These are phyloP conservation scores for Cladobotryum mycophilum DNA, from an alignment of 2,329 filamentous ascomycete species.

Conservation along the genomic window DNA sequence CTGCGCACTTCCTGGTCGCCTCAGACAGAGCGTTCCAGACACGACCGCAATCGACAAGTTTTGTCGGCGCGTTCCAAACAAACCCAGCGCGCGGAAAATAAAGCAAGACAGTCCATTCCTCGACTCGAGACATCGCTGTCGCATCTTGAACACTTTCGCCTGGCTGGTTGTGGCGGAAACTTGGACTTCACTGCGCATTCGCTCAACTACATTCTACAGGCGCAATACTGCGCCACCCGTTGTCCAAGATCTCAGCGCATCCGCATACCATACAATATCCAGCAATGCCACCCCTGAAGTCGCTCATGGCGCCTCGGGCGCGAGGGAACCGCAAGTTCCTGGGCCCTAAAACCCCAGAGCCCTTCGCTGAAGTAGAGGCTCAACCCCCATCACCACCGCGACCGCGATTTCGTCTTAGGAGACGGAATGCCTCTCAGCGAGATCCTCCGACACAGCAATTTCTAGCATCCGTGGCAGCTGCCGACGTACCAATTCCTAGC, in stretches of 20 bases:
- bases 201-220: neutral
- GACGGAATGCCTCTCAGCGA: constrained; percentile 46
- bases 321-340: constrained; percentile 36
- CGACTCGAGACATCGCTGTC: constrained; percentile 9
- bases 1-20: neutral
- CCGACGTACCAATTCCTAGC: constrained; percentile 58
- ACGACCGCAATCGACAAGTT: neutral
- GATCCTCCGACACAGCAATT: constrained; percentile 58
- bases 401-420: constrained; percentile 49
- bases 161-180: neutral
- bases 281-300: constrained; percentile 43
- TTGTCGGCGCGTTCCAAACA: constrained; percentile 1
- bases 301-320: constrained; percentile 38
- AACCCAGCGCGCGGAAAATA: constrained; percentile 1
- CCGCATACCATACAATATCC: constrained; percentile 18
- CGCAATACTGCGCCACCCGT: neutral
- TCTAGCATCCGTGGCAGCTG: constrained; percentile 59
- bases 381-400: constrained; percentile 45
- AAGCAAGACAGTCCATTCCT: constrained; percentile 2
- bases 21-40: neutral
- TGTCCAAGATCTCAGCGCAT: neutral
- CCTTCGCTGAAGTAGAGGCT: constrained; percentile 29
- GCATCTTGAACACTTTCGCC: constrained; percentile 4
- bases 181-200: constrained; percentile 2
- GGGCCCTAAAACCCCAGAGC: constrained; percentile 48